Percentiles rank a stretch among this genome's conserved stretches.
Conservation (phyloP, 192 early-diverging fungal species). For the Diversispora epigaea region DNA sequence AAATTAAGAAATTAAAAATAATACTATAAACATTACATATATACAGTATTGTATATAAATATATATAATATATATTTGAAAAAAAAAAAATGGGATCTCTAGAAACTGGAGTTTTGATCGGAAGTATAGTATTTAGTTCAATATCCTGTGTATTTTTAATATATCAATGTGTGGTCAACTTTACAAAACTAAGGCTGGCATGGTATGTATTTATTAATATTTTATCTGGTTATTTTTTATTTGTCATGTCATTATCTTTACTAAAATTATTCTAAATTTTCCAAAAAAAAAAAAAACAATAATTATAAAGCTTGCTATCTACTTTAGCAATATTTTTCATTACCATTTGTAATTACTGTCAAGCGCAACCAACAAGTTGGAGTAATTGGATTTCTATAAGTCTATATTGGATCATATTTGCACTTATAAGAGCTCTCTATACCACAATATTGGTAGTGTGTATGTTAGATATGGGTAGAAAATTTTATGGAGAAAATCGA, state of each 20-base stretch:
- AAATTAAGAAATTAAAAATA: too few relatives aligned
- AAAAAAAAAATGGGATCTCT: too few relatives aligned
- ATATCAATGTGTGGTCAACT: slow-evolving; percentile 3
- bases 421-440: neutral
- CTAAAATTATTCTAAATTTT: too few relatives aligned
- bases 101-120: neutral
- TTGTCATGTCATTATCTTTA: too few relatives aligned
- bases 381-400: neutral
- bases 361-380: neutral
- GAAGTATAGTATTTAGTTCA: neutral
- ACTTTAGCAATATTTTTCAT: neutral
- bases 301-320: neutral
- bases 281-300: too few relatives aligned
- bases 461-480: slow-evolving; percentile 22
- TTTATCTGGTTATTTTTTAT: neutral
- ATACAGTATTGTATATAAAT: too few relatives aligned
- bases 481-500: neutral
- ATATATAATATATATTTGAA: too few relatives aligned
- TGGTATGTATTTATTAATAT: neutral
- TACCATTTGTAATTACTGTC: neutral
- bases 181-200: slow-evolving; percentile 15
- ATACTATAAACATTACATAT: too few relatives aligned
- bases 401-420: slow-evolving; percentile 14
- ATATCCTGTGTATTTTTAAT: neutral
- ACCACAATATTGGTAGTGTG: slow-evolving; percentile 9